phyloP scores from a whole-genome alignment of 495 filamentous ascomycete genomes.

The Xylaria castorea region DNA sequence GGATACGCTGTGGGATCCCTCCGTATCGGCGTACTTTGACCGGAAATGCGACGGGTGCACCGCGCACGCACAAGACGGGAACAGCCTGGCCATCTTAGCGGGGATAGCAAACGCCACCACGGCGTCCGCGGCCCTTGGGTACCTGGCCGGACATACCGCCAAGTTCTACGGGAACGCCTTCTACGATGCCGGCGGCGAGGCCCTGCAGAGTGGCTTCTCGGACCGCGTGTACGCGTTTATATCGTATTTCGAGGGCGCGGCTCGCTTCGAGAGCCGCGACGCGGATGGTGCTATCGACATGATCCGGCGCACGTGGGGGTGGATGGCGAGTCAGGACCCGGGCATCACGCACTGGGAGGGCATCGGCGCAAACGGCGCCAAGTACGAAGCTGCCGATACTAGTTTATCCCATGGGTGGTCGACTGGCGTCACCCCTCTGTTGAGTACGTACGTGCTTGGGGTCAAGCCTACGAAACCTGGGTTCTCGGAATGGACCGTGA shows the following conservation, averaged over 20 bases:
- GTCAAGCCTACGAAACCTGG: conserved; percentile 46
- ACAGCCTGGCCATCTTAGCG: conserved; percentile 49
- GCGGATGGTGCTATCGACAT: conserved; percentile 47
- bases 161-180: conserved; percentile 54
- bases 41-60: conserved; percentile 36
- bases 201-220: conserved; percentile 40
- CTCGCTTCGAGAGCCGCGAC: conserved; percentile 46
- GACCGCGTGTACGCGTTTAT: conserved; percentile 57
- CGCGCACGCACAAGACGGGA: conserved; percentile 57
- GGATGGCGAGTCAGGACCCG: conserved; percentile 55
- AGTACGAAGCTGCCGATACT: conserved; percentile 47
- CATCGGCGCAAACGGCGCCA: conserved; percentile 44
- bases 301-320: conserved; percentile 51
- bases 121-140: conserved; percentile 43
- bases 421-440: conserved; percentile 48
- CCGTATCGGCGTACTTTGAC: conserved; percentile 51
- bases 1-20: conserved; percentile 42
- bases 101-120: conserved; percentile 42
- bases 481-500: conserved; percentile 46
- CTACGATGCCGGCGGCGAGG: conserved; percentile 50
- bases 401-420: conserved; percentile 52
- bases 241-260: conserved; percentile 57
- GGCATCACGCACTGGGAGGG: conserved; percentile 50
- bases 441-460: conserved; percentile 51
- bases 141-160: conserved; percentile 41